Conservation (phyloP, 148 eudicot genomes). For the Bassia scoparia region DNA sequence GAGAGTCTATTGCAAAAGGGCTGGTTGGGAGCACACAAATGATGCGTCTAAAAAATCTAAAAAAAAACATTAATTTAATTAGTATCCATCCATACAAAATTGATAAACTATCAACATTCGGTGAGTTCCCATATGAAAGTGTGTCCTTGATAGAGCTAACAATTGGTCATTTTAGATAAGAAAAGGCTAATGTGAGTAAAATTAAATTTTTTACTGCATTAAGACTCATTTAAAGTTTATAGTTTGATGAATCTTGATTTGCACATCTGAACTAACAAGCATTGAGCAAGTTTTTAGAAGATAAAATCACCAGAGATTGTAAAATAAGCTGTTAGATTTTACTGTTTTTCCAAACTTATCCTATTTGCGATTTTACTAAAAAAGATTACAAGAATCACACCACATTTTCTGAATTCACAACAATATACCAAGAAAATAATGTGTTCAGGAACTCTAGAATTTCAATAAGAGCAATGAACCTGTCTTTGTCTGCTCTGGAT, state of each 20-base stretch:
- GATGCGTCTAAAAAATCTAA: neutral
- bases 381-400: neutral
- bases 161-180: neutral
- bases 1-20: too few species aligned
- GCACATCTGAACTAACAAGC: too few species aligned
- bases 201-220: too few species aligned
- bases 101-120: neutral
- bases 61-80: neutral
- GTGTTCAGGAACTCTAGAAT: too few species aligned
- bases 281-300: too few species aligned
- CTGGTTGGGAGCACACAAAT: neutral
- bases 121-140: neutral
- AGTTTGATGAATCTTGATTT: too few species aligned
- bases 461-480: constrained; percentile 52
- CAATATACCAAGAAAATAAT: too few species aligned
- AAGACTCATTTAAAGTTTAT: too few species aligned
- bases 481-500: constrained; percentile 90
- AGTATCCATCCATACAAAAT: neutral
- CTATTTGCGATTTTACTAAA: neutral
- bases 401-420: neutral
- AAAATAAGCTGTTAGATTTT: too few species aligned
- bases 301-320: too few species aligned
- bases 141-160: neutral
- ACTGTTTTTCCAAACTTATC: too few species aligned
- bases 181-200: too few species aligned